Percentiles rank a stretch among this genome's conserved stretches.
phyloP scores from a whole-genome alignment of 345 rosid species.

The Clarkia xantiana region DNA sequence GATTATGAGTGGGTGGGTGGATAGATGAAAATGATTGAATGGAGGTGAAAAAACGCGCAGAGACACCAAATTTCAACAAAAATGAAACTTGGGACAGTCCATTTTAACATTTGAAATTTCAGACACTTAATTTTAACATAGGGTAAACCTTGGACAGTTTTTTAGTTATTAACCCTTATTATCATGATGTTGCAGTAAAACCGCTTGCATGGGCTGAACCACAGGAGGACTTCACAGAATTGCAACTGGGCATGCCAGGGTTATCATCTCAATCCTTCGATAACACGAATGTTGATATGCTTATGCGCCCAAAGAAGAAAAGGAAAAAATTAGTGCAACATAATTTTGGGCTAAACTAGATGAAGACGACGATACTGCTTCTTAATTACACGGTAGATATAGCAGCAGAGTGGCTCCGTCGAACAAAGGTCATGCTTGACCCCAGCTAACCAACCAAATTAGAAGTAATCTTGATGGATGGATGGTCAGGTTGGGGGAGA shows the following conservation, averaged over 20 bases:
- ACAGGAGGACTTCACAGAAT: slow-evolving; percentile 4
- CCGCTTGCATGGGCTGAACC: slow-evolving; percentile 7
- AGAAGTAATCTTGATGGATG: neutral
- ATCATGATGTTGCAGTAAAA: neutral
- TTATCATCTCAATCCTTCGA: neutral
- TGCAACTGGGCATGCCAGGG: slow-evolving; percentile 6
- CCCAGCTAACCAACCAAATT: neutral
- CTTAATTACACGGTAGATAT: neutral
- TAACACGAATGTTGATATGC: neutral
- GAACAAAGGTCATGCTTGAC: neutral
- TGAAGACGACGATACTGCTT: neutral
- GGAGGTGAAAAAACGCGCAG: no score
- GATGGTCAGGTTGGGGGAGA: neutral
- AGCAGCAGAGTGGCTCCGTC: neutral
- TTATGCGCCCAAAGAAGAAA: slow-evolving; percentile 3
- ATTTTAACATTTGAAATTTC: no score
- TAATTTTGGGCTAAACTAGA: neutral
- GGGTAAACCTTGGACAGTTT: no score
- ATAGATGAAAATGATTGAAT: no score
- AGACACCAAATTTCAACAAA: no score
- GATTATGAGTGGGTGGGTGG: no score
- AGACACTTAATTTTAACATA: no score
- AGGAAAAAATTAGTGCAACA: slow-evolving; percentile 1
- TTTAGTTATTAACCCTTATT: no score
- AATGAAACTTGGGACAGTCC: no score